Base-by-base conservation (phyloP, 2,329 filamentous ascomycete genomes). In the Ophiocordyceps camponoti-leonardi region DNA sequence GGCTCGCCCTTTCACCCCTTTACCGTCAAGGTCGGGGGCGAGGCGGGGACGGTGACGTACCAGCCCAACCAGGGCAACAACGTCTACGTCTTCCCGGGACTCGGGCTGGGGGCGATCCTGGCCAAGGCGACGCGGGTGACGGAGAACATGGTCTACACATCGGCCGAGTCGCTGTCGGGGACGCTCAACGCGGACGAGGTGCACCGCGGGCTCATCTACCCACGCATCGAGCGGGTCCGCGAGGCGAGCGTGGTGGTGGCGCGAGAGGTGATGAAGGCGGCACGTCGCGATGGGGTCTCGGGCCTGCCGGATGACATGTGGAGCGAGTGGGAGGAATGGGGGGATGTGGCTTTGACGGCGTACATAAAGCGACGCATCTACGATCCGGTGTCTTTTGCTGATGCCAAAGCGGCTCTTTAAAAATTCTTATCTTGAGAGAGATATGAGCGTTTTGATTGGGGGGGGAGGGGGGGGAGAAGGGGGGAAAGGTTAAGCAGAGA, bases 71-170 rank as follows among this genome's bases (percentile, higher is more conserved):
- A 86, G 69, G 88, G 90, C 52, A 88, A 88, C 73, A 81, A 81
- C 56, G 76, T 81, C 69, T 95, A 95, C 61, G 85, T 98, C 49
- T 98, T 98, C 79, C 92, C 92, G 0, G 92, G 90, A 57, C 83
- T 96, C 48, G 92, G 92, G 47, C 79, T 96, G 28, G 92, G 88
- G 49, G 84, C 90, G 52, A 95, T 96, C 59, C 76, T 96, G 43
- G 81, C 82, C 67, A 93, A 95, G 71, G 77, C 87, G 13, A 80
- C 84, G 52, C 79, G 79, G 54, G 73, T 96, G 53, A 96, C 90
- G 6, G 86, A 95, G 61, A 78, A 82, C 63, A 98, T 98, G 92
- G 87, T 98, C 58, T 96, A 96, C 68, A 87, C 84, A 44, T 90
- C 88, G 30, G 92, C 86, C 26, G 81, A 82, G 39, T 82, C 86